phyloP scores from a whole-genome alignment of 371 early-diverging fungal genomes.

The Mortierella sp. region DNA sequence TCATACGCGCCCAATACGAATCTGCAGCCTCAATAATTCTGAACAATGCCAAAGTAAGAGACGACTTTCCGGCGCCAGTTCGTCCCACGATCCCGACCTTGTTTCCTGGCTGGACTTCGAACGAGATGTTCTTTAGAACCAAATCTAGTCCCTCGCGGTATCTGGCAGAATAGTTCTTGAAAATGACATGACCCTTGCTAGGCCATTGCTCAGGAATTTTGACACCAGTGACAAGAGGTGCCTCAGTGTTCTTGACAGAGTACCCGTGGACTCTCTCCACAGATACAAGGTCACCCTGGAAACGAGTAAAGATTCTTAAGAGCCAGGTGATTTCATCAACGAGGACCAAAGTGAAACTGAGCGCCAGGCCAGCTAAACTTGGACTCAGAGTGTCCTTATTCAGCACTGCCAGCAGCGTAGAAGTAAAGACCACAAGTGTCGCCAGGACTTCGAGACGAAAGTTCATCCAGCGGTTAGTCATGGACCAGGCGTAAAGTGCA shows the following conservation, averaged over 20 bases:
- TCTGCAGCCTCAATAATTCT: constrained; percentile 36
- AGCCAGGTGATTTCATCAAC: constrained; percentile 80
- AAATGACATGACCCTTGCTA: constrained; percentile 66
- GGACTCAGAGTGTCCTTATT: constrained; percentile 48
- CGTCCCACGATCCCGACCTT: constrained; percentile 77
- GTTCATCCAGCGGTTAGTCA: constrained; percentile 80
- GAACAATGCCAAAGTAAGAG: constrained; percentile 31
- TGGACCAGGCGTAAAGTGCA: constrained; percentile 60
- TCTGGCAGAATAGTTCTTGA: constrained; percentile 59
- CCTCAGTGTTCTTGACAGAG: constrained; percentile 66
- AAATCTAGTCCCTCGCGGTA: constrained; percentile 49
- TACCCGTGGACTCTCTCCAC: constrained; percentile 77
- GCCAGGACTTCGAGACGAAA: constrained; percentile 79
- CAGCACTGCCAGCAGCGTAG: constrained; percentile 30
- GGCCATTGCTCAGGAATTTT: constrained; percentile 76
- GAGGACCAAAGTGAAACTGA: constrained; percentile 72
- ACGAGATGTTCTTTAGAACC: constrained; percentile 68
- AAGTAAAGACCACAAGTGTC: constrained; percentile 52
- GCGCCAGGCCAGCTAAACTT: constrained; percentile 70
- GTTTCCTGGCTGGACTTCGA: constrained; percentile 64
- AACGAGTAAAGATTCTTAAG: constrained; percentile 71
- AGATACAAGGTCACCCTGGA: constrained; percentile 78
- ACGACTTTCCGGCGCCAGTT: constrained; percentile 51
- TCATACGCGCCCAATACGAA: constrained; percentile 20
- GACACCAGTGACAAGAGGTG: constrained; percentile 47